These are phyloP conservation scores for Magnaporthiopsis rhizophila DNA, from an alignment of 2,329 filamentous ascomycete species.

Conservation along the genomic window DNA sequence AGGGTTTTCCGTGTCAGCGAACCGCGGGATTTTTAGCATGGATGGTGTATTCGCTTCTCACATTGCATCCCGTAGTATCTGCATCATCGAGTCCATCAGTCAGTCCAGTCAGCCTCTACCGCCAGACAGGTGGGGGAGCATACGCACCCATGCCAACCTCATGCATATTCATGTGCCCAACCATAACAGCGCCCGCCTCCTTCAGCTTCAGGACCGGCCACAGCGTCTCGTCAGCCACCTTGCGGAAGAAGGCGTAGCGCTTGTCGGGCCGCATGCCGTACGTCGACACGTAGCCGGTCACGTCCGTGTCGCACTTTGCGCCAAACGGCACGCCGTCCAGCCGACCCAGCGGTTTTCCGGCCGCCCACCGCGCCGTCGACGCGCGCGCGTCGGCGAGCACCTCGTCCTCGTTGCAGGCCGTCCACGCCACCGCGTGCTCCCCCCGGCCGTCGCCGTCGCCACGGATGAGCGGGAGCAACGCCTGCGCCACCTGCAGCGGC, in stretches of 20 bases:
- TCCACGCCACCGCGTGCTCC: slow-evolving; percentile 61
- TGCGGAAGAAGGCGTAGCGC: slow-evolving; percentile 35
- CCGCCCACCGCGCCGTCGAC: slow-evolving; percentile 64
- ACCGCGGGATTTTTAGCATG: neutral
- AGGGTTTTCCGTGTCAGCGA: neutral
- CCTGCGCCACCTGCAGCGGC: slow-evolving; percentile 62
- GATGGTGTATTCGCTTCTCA: slow-evolving; percentile 18
- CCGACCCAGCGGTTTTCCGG: slow-evolving; percentile 56
- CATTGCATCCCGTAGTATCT: slow-evolving; percentile 80
- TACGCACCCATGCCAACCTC: slow-evolving; percentile 60
- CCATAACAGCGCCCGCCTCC: slow-evolving; percentile 65
- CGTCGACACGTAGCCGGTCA: slow-evolving; percentile 62
- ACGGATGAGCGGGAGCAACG: slow-evolving; percentile 63
- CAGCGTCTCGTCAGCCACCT: slow-evolving; percentile 44
- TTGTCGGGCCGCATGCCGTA: slow-evolving; percentile 56
- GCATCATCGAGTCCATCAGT: neutral
- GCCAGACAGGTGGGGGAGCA: neutral
- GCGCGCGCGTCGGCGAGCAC: slow-evolving; percentile 61
- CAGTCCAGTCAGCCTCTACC: neutral
- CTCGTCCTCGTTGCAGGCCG: slow-evolving; percentile 55
- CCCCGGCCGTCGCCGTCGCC: slow-evolving; percentile 34
- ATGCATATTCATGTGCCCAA: slow-evolving; percentile 75
- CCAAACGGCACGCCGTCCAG: slow-evolving; percentile 78
- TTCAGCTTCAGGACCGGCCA: slow-evolving; percentile 67
- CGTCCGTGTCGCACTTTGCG: slow-evolving; percentile 72